A percentile compares a stretch with the other conserved stretches of the same genome.
phyloP scores from a whole-genome alignment of 2,329 filamentous ascomycete genomes.

The Pseudogymnoascus sp. region DNA sequence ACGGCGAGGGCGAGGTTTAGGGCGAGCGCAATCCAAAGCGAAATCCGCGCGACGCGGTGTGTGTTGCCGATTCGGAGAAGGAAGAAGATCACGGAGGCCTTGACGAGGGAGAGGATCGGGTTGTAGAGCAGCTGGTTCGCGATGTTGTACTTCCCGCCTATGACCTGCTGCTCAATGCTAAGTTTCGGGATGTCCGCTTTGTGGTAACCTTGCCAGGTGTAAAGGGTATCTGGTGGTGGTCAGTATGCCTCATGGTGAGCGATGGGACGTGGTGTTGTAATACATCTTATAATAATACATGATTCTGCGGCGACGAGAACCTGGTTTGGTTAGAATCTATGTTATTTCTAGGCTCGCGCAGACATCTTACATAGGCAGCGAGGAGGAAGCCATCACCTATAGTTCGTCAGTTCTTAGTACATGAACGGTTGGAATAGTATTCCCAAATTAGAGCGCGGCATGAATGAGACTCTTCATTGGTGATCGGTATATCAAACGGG shows the following conservation, averaged over 20 bases:
- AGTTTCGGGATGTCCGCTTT: slow-evolving; percentile 12
- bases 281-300: background rate
- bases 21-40: slow-evolving; percentile 12
- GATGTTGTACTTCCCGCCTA: slow-evolving; percentile 22
- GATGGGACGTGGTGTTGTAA: background rate
- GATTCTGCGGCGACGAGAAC: slow-evolving; percentile 2
- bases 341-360: background rate
- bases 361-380: background rate
- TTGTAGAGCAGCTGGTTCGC: slow-evolving; percentile 37
- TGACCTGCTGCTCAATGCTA: background rate
- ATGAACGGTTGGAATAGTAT: background rate
- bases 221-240: slow-evolving; percentile 14
- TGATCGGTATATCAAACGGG: background rate
- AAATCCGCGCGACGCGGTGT: slow-evolving; percentile 12
- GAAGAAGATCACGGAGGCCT: slow-evolving; percentile 39
- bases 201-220: slow-evolving; percentile 19
- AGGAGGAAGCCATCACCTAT: slow-evolving; percentile 1
- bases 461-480: background rate
- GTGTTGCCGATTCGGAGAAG: slow-evolving; percentile 36
- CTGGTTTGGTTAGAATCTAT: background rate
- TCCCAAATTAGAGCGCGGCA: background rate
- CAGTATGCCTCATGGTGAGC: background rate
- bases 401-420: background rate
- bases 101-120: slow-evolving; percentile 39
- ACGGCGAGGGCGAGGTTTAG: slow-evolving; percentile 28